Evolutionary conservation across 352 stramenopile species (phyloP), one percentile per base, ranked within the genome.

Genomic region (Globisporangium yorkense): DNA sequence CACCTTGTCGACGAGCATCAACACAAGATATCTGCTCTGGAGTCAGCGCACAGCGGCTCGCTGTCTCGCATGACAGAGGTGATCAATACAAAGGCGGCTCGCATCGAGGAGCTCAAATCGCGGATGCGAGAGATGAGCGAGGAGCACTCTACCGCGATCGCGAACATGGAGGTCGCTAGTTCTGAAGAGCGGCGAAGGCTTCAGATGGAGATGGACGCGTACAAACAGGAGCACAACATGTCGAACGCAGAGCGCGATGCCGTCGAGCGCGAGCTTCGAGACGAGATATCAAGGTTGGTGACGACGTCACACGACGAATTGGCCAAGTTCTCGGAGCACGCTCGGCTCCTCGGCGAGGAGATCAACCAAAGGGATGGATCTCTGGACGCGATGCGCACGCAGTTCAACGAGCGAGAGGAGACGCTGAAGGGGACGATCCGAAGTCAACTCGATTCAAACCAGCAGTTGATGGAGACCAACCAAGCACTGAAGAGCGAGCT

Each of bases 391-490:
- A 61, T 71, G 49, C 68, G 63, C 16, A 43, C 27, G 13, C 54
- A 61, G 7, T 74, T 62, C 40, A 57, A 68, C 21, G 56, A 54
- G n/a, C 71, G 79, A 18, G 65, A 82, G 31, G n/a, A 47, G 12
- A 63, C 51, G 9, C 57, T 89, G 4, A 66, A 71, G 18, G 60
- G 61, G 5, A 71, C 65, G n/a, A 61, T 87, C 27, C 63, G 65
- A 37, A 57, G 27, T 10, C 75, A 86, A 20, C 58, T 85, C 15
- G 54, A 73, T 13, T 66, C 70, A 21, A 86, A 85, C 37, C 60
- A 56, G n/a, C 66, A 64, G 13, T 50, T 89, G 20, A 55, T 75
- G 0, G 67, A 68, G 35, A 54, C 60, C 8, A 85, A 81, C 31
- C 68, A 73, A 37, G 56, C 39, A 6, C 31, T 85, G 35, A 80